Evolutionary conservation across 768 basidiomycete genomes (phyloP).

Genomic region (Rhizopogon rudus): DNA sequence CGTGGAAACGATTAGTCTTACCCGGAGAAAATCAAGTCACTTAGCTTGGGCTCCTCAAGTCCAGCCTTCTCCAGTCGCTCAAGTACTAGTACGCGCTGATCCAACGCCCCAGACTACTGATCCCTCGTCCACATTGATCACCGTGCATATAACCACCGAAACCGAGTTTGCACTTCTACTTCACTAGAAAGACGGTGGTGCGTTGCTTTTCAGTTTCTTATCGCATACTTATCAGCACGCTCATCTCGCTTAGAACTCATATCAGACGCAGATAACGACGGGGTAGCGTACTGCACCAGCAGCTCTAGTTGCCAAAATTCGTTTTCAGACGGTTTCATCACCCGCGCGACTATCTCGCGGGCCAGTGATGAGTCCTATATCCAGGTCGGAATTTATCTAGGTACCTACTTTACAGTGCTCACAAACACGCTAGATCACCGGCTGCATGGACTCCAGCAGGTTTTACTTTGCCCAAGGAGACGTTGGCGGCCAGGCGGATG

Average conservation of each 20-base stretch:
- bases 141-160: constrained; percentile 27
- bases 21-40: neutral
- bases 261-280: constrained; percentile 35
- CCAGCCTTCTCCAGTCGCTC: neutral
- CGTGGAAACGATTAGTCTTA: neutral
- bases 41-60: neutral
- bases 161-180: constrained; percentile 32
- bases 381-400: constrained; percentile 24
- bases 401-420: neutral
- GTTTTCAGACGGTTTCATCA: constrained; percentile 33
- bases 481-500: constrained; percentile 45
- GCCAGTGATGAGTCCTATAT: constrained; percentile 35
- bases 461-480: constrained; percentile 32
- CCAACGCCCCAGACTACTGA: constrained; percentile 40
- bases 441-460: constrained; percentile 28
- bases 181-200: constrained; percentile 28
- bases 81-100: constrained; percentile 14
- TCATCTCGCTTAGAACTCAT: constrained; percentile 26
- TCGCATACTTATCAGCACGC: neutral
- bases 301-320: constrained; percentile 21
- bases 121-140: constrained; percentile 25
- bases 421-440: constrained; percentile 28
- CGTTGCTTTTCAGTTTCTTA: neutral
- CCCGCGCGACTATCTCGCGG: constrained; percentile 27
- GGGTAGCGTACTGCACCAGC: constrained; percentile 31